A percentile compares a stretch with the other conserved stretches of the same genome.
phyloP scores from a whole-genome alignment of 768 basidiomycete species.

The Coprinopsis strossmayeri region DNA sequence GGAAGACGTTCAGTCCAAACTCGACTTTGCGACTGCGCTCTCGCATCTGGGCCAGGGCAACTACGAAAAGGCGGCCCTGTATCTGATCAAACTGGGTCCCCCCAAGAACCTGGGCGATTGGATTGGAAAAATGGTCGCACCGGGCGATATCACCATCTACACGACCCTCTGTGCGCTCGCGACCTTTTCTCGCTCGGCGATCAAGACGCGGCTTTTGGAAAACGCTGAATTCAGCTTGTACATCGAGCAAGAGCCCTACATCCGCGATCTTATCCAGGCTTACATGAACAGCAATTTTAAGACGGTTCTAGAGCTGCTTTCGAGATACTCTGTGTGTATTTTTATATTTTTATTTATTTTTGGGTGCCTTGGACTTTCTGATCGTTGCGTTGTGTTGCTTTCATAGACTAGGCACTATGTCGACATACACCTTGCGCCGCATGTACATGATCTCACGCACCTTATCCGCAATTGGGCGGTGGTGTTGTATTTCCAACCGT shows the following conservation, averaged over 20 bases:
- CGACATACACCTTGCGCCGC: slow-evolving; percentile 70
- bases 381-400: not conserved
- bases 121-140: slow-evolving; percentile 73
- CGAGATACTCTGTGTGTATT: slow-evolving; percentile 56
- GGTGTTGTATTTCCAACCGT: slow-evolving; percentile 87
- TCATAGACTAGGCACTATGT: slow-evolving; percentile 69
- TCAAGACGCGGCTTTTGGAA: slow-evolving; percentile 63
- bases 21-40: slow-evolving; percentile 77
- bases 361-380: slow-evolving; percentile 1
- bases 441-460: slow-evolving; percentile 58
- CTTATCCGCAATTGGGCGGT: slow-evolving; percentile 75
- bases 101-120: slow-evolving; percentile 69
- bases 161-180: slow-evolving; percentile 81
- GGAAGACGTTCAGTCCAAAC: slow-evolving; percentile 66
- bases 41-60: slow-evolving; percentile 63
- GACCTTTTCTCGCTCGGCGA: slow-evolving; percentile 58
- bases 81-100: slow-evolving; percentile 64
- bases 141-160: slow-evolving; percentile 83
- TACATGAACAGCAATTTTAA: slow-evolving; percentile 89
- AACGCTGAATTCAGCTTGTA: slow-evolving; percentile 67
- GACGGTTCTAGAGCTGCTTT: slow-evolving; percentile 67
- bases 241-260: slow-evolving; percentile 81
- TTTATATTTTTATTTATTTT: not conserved
- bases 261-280: slow-evolving; percentile 79
- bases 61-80: slow-evolving; percentile 76